phyloP scores from a whole-genome alignment of 2,329 filamentous ascomycete species.

The Fusarium acutatum region DNA sequence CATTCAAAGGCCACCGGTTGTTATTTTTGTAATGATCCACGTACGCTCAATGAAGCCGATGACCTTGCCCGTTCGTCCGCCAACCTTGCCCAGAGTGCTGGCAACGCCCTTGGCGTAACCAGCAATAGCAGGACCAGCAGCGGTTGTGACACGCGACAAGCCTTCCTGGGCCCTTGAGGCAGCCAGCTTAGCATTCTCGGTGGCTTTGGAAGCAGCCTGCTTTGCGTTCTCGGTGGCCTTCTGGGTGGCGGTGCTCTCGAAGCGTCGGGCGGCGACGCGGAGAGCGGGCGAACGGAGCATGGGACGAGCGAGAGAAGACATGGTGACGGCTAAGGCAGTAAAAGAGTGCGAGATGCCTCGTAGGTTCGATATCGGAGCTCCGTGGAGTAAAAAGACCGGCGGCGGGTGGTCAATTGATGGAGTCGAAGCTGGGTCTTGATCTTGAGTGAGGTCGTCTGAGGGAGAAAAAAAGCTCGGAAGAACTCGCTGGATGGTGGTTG shows the following conservation, averaged over 20 bases:
- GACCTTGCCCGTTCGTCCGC: slow-evolving; percentile 82
- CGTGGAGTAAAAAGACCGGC: slow-evolving; percentile 37
- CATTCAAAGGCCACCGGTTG: neutral
- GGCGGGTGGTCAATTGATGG: slow-evolving; percentile 50
- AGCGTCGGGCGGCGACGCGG: slow-evolving; percentile 62
- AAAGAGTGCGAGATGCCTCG: slow-evolving; percentile 34
- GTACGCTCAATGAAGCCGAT: slow-evolving; percentile 87
- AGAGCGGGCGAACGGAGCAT: slow-evolving; percentile 57
- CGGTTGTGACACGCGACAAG: slow-evolving; percentile 80
- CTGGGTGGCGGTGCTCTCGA: slow-evolving; percentile 65
- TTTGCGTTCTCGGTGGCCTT: slow-evolving; percentile 56
- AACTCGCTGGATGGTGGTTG: slow-evolving; percentile 50
- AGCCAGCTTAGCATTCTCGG: slow-evolving; percentile 46
- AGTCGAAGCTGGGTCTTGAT: slow-evolving; percentile 40
- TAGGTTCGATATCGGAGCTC: slow-evolving; percentile 41
- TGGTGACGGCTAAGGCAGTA: slow-evolving; percentile 42
- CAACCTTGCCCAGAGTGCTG: slow-evolving; percentile 76
- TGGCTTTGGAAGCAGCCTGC: slow-evolving; percentile 47
- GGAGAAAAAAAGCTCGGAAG: slow-evolving; percentile 60
- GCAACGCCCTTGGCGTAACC: slow-evolving; percentile 74
- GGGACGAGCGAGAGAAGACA: slow-evolving; percentile 53
- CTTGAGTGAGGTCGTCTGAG: slow-evolving; percentile 44
- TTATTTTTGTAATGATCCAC: slow-evolving; percentile 47
- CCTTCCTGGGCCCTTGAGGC: slow-evolving; percentile 79
- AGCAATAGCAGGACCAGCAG: slow-evolving; percentile 78